These are phyloP conservation scores for Clausena lansium DNA, from an alignment of 345 rosid species.

Conservation along the genomic window DNA sequence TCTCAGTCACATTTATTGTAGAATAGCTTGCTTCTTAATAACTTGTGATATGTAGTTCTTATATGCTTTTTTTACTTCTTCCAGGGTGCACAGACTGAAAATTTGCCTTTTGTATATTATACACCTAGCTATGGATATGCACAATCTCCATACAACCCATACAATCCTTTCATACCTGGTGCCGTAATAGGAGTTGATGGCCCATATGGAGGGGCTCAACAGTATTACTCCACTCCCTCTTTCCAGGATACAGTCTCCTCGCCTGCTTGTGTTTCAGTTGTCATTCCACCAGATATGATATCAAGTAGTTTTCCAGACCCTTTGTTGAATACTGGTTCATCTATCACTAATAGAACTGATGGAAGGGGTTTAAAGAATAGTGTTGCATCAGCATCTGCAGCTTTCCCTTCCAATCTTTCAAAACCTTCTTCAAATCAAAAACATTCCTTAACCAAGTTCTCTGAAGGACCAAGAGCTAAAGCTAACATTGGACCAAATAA, in stretches of 20 bases:
- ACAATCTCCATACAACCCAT: slow-evolving; percentile 88
- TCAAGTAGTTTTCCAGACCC: slow-evolving; percentile 42
- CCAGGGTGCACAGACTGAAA: slow-evolving; percentile 86
- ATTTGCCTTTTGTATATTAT: slow-evolving; percentile 76
- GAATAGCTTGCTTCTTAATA: not conserved
- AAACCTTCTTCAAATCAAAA: slow-evolving; percentile 43
- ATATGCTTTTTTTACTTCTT: slow-evolving; percentile 12
- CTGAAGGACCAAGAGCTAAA: slow-evolving; percentile 43
- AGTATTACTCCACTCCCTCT: slow-evolving; percentile 56
- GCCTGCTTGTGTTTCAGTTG: slow-evolving; percentile 55
- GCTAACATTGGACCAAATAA: slow-evolving; percentile 43
- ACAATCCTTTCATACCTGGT: slow-evolving; percentile 89
- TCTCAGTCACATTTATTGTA: not conserved
- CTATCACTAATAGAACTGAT: slow-evolving; percentile 37
- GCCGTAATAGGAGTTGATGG: slow-evolving; percentile 67
- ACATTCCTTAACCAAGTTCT: slow-evolving; percentile 38
- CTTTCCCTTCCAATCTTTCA: slow-evolving; percentile 40
- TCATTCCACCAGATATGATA: slow-evolving; percentile 50
- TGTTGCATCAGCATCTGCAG: slow-evolving; percentile 44
- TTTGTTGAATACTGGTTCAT: slow-evolving; percentile 40
- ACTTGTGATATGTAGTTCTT: slow-evolving; percentile 1
- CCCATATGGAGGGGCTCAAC: slow-evolving; percentile 60
- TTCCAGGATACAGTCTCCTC: slow-evolving; percentile 61
- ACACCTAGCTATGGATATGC: slow-evolving; percentile 81
- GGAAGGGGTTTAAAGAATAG: slow-evolving; percentile 48